A percentile compares a stretch with the other conserved stretches of the same genome.
Conservation (phyloP, 2,329 filamentous ascomycete species). For the Colletotrichum scovillei region DNA sequence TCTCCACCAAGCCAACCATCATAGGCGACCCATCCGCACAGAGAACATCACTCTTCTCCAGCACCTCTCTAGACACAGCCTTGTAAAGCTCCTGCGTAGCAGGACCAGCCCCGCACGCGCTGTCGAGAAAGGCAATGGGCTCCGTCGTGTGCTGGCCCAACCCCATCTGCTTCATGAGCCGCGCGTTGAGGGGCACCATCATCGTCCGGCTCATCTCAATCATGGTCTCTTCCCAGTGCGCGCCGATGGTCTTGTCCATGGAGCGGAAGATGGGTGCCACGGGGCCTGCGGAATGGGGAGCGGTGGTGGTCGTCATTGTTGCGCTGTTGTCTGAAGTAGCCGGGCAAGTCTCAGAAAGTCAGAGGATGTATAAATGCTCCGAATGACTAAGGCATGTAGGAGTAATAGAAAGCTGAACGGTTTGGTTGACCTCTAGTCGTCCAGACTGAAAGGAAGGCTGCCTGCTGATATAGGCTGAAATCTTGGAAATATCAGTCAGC, state of each 20-base stretch:
- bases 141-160: slow-evolving; percentile 33
- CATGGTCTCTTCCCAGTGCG: neutral
- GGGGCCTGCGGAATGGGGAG: no score
- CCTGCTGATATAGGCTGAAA: no score
- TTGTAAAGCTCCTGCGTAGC: slow-evolving; percentile 57
- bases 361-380: no score
- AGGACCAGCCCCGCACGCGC: slow-evolving; percentile 64
- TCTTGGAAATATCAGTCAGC: neutral
- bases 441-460: no score
- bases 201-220: slow-evolving; percentile 32
- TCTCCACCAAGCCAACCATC: slow-evolving; percentile 54
- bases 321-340: no score
- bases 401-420: no score
- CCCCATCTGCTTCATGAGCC: slow-evolving; percentile 42
- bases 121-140: slow-evolving; percentile 59
- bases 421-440: no score
- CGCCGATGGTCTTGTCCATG: neutral
- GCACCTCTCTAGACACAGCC: no score
- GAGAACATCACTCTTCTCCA: slow-evolving; percentile 44
- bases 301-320: no score
- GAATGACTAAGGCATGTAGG: no score
- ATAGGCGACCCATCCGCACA: slow-evolving; percentile 59
- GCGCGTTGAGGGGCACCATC: slow-evolving; percentile 35
- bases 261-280: neutral
- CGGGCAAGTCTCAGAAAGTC: no score